These are phyloP conservation scores for Termitomyces sp. DNA, from an alignment of 768 basidiomycete genomes.

Conservation along the genomic window DNA sequence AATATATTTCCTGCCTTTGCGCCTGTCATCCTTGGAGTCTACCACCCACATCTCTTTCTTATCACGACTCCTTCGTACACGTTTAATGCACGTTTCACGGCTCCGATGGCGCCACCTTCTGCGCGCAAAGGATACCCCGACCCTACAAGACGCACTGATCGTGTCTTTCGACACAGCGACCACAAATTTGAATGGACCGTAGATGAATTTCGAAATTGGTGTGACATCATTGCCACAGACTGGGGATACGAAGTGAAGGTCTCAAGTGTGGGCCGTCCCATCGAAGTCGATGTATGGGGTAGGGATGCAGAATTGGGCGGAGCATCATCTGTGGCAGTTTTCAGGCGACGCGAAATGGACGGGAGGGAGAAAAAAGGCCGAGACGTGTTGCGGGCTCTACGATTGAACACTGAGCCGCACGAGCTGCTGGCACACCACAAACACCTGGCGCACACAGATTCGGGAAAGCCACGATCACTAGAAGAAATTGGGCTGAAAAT, in stretches of 20 bases:
- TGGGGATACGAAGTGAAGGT: slow-evolving; percentile 74
- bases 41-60: slow-evolving; percentile 69
- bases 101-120: slow-evolving; percentile 41
- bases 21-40: slow-evolving; percentile 70
- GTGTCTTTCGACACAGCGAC: slow-evolving; percentile 77
- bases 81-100: slow-evolving; percentile 74
- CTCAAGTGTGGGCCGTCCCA: slow-evolving; percentile 53
- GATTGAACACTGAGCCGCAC: slow-evolving; percentile 31
- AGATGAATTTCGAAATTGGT: slow-evolving; percentile 70
- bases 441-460: slow-evolving; percentile 48
- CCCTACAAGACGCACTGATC: slow-evolving; percentile 70
- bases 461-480: slow-evolving; percentile 38
- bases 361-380: slow-evolving; percentile 37
- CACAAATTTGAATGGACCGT: slow-evolving; percentile 90
- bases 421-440: slow-evolving; percentile 41
- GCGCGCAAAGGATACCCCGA: slow-evolving; percentile 58
- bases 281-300: slow-evolving; percentile 68
- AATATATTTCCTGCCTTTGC: slow-evolving; percentile 59
- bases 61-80: slow-evolving; percentile 85
- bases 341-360: slow-evolving; percentile 41
- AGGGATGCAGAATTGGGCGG: slow-evolving; percentile 60
- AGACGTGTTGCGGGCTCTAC: slow-evolving; percentile 22
- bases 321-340: slow-evolving; percentile 66
- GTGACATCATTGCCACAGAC: slow-evolving; percentile 44
- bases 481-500: slow-evolving; percentile 47